phyloP scores from a whole-genome alignment of 352 stramenopile genomes.

The Phytopythium chamaehyphon region DNA sequence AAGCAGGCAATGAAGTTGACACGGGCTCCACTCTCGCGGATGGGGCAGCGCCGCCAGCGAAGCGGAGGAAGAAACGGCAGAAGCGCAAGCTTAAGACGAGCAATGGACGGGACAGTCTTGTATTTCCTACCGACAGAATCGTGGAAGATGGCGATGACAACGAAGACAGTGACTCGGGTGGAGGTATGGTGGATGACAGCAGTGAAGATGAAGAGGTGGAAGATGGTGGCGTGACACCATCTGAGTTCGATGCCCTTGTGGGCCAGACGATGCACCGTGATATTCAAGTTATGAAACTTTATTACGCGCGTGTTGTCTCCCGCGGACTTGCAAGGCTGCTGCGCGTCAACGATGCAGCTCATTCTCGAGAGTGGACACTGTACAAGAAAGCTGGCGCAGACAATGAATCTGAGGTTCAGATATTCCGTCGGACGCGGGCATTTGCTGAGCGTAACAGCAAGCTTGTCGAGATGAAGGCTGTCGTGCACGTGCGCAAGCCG shows the following conservation, averaged over 20 bases:
- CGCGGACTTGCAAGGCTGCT: slow-evolving; percentile 53
- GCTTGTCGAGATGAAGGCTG: slow-evolving; percentile 76
- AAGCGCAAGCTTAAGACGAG: slow-evolving; percentile 59
- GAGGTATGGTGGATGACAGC: not conserved
- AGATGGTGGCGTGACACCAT: slow-evolving; percentile 26
- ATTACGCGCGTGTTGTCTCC: slow-evolving; percentile 62
- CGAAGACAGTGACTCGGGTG: slow-evolving; percentile 4
- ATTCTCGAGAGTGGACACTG: slow-evolving; percentile 38
- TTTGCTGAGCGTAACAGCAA: slow-evolving; percentile 10
- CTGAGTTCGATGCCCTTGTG: slow-evolving; percentile 59
- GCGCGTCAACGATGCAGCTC: slow-evolving; percentile 23
- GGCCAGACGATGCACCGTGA: slow-evolving; percentile 56
- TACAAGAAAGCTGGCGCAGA: slow-evolving; percentile 19
- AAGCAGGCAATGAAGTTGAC: slow-evolving; percentile 25
- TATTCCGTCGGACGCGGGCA: slow-evolving; percentile 37
- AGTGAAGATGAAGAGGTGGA: not conserved
- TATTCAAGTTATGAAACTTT: slow-evolving; percentile 69
- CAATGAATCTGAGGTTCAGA: slow-evolving; percentile 12
- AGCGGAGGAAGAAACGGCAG: slow-evolving; percentile 17
- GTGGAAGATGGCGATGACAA: slow-evolving; percentile 14
- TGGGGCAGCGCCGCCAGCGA: slow-evolving; percentile 15
- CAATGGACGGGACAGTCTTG: slow-evolving; percentile 17
- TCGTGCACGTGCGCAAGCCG: slow-evolving; percentile 38
- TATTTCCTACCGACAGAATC: slow-evolving; percentile 23
- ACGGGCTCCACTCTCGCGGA: slow-evolving; percentile 1